phyloP scores from a whole-genome alignment of 176 grass and related monocot genomes.

The Chloris gayana region DNA sequence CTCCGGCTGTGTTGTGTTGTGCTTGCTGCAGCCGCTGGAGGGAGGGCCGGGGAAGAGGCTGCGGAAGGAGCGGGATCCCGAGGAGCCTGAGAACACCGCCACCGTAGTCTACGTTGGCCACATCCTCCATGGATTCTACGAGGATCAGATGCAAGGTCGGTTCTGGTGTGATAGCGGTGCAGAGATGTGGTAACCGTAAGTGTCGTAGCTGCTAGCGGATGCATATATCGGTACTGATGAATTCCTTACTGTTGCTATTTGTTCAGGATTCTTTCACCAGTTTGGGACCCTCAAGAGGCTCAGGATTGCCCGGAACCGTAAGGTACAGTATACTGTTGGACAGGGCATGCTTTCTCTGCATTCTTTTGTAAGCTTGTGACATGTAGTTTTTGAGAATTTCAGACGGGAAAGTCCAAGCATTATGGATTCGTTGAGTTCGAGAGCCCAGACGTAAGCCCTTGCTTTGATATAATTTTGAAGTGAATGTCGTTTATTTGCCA shows the following conservation, averaged over 20 bases:
- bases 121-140: constrained; percentile 95
- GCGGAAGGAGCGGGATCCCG: constrained; percentile 44
- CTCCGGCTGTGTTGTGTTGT: background rate
- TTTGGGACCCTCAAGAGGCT: constrained; percentile 80
- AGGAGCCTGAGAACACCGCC: constrained; percentile 62
- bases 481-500: too few species aligned
- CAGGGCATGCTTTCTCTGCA: background rate
- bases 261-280: constrained; percentile 82
- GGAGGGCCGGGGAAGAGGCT: constrained; percentile 47
- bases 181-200: too few species aligned
- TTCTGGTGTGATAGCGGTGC: background rate
- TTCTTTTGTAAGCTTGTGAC: constrained; percentile 19
- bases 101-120: constrained; percentile 87
- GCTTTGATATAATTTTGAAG: background rate
- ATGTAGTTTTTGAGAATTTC: constrained; percentile 29
- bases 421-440: constrained; percentile 95
- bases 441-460: constrained; percentile 65
- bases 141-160: constrained; percentile 90
- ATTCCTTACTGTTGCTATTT: too few species aligned
- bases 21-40: constrained; percentile 66
- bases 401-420: constrained; percentile 98
- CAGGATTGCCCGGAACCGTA: constrained; percentile 75
- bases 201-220: too few species aligned
- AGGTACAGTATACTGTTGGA: constrained; percentile 31
- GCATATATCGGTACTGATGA: too few species aligned